Base-by-base conservation (phyloP, 2,329 filamentous ascomycete species). In the Aspergillus luchuensis region DNA sequence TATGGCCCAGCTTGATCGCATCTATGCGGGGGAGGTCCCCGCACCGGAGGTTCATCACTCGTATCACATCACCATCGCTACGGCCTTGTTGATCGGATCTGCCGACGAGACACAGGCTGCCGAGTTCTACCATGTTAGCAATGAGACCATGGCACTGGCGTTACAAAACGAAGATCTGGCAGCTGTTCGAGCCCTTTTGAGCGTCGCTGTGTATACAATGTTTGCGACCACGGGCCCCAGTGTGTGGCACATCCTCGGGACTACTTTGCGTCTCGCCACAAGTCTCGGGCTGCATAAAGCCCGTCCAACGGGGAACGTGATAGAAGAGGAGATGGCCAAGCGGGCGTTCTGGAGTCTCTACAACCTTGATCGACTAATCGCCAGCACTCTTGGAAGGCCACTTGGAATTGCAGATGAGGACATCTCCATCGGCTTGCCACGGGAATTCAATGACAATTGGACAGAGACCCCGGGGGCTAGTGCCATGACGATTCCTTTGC, bases 331-430 rank as follows among this genome's bases (percentile, higher is more conserved):
- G 56, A 75, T 78, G 71, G 66, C 72, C 2, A 79, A 78, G 57
- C 74, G 77, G n/a, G 74, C 74, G 1, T 79, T 79, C 60, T 79
- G 77, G 77, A 77, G 76, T 65, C 67, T 78, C 7, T 79, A 79
- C 59, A 79, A 78, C n/a, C 69, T 79, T 2, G 77, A 79, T 54
- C 71, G 77, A 19, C 69, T 78, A 28, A 77, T 77, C 47, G 73
- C 76, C 0, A 73, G 74, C 25, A 79, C 77, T 0, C 62, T 79
- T 0, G 74, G 74, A 13, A 73, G 77, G 25, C 77, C 77, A 3
- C 59, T 79, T 13, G 76, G 76, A 3, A 74, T 79, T 45, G 69
- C 77, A 4, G 77, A 79, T 58, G 74, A 79, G 38, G 77, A 79
- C 54, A 79, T 79, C 59, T 75, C 71, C 30, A 73, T 79, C 17